These are phyloP conservation scores for Mortierella sp. DNA, from an alignment of 371 early-diverging fungal genomes.

Conservation along the genomic window DNA sequence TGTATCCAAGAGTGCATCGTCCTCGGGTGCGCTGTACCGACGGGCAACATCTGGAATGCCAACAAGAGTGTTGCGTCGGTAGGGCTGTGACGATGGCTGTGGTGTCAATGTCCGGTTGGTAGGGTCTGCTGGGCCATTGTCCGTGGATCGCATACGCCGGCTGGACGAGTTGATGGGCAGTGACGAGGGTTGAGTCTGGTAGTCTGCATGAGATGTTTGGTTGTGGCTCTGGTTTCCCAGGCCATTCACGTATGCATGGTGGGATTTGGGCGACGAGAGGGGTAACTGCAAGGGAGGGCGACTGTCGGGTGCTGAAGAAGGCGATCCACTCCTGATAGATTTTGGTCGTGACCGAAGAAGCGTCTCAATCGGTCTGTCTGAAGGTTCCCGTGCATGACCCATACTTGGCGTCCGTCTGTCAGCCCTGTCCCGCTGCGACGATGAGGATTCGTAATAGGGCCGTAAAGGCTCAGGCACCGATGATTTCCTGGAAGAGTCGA, in stretches of 20 bases:
- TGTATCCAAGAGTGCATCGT: slow-evolving; percentile 72
- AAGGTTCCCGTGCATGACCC: slow-evolving; percentile 11
- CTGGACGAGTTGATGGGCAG: slow-evolving; percentile 25
- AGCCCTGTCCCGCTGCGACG: slow-evolving; percentile 21
- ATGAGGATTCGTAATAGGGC: slow-evolving; percentile 16
- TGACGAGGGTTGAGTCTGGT: slow-evolving; percentile 18
- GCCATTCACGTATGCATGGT: slow-evolving; percentile 11
- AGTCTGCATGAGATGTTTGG: slow-evolving; percentile 19
- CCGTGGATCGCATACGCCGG: slow-evolving; percentile 32
- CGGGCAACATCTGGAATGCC: slow-evolving; percentile 52
- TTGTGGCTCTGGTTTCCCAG: slow-evolving; percentile 8
- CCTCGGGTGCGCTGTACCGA: slow-evolving; percentile 61
- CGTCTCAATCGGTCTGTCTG: slow-evolving; percentile 16
- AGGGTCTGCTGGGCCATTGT: slow-evolving; percentile 14
- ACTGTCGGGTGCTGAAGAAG: slow-evolving; percentile 29
- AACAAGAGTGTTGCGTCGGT: slow-evolving; percentile 40
- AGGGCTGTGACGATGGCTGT: slow-evolving; percentile 47
- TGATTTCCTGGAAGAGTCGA: slow-evolving; percentile 10
- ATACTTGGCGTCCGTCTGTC: slow-evolving; percentile 28
- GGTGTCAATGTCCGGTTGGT: slow-evolving; percentile 22
- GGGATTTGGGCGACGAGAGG: slow-evolving; percentile 38
- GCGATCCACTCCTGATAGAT: slow-evolving; percentile 40
- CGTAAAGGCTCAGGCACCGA: slow-evolving; percentile 31
- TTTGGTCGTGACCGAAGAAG: slow-evolving; percentile 36
- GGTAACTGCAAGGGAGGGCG: slow-evolving; percentile 53